Base-by-base conservation (phyloP, 208 protist species). In the Chromosphaera perkinsii region DNA sequence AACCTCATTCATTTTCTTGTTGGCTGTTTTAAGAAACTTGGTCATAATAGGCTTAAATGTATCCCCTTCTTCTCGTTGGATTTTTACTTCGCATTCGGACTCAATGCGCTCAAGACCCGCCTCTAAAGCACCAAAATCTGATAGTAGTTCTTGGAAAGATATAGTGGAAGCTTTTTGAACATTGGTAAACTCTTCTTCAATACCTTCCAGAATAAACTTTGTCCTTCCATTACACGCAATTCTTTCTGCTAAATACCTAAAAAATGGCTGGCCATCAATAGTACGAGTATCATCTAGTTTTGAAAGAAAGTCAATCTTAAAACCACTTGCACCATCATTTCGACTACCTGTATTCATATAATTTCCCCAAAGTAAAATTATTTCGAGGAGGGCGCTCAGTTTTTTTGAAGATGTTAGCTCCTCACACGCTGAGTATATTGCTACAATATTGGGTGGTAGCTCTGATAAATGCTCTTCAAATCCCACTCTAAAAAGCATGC, bases 211-310 rank as follows among this genome's bases (percentile, higher is more conserved):
- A 14, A 32, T n/a, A 7, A 7, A n/a, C 26, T 59, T 2, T n/a
- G n/a, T n/a, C n/a, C n/a, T n/a, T 5, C 17, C 31, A 32, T 36
- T 59, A n/a, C 39, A 40, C 17, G 31, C 54, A 32, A 59, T 12
- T 3, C 9, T 10, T n/a, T 59, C 31, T 17, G 54, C 54, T 7
- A 59, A 32, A 37, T 59, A 59, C 29, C 39, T 2, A 7, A 31
- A 3, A 12, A 59, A 9, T 7, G 9, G 17, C 39, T 29, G 12
- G 27, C 32, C 32, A 51, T 36, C 51, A 24, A 2, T 35, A 14
- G 47, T 55, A 3, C 56, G 52, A 31, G 63, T 69, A 40, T 69
- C 35, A 35, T 26, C 63, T 1, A 69, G 31, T 5, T 47, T 57
- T 10, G 20, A 7, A 20, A 66, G 60, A 7, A 29, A 35, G 27